Evolutionary conservation across 805 yeast genomes (phyloP).

Genomic region (Hanseniaspora nectarophila): DNA sequence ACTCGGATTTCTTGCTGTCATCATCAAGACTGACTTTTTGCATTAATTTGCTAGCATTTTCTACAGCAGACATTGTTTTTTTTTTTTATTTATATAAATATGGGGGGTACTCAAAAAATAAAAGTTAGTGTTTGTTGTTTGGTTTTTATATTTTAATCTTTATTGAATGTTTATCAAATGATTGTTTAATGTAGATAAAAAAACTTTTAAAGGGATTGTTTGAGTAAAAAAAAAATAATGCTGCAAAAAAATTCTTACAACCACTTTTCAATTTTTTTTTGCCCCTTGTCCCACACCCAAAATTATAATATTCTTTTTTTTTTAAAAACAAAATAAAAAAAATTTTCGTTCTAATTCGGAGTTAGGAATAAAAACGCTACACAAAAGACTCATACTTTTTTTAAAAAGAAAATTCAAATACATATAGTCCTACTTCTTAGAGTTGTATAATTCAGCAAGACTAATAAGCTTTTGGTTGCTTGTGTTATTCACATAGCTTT

Average conservation of each 20-base stretch:
- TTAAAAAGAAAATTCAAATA: too few species aligned
- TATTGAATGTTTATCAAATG: too few species aligned
- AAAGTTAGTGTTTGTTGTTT: background rate
- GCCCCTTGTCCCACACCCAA: too few species aligned
- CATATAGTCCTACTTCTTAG: background rate
- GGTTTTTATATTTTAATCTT: too few species aligned
- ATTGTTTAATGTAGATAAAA: too few species aligned
- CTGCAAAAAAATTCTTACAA: background rate
- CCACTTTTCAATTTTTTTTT: background rate
- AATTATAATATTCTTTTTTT: too few species aligned
- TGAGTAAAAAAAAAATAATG: too few species aligned
- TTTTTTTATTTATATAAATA: background rate
- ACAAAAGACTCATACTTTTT: background rate
- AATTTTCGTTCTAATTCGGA: too few species aligned
- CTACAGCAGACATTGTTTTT: slow-evolving; percentile 66
- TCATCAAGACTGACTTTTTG: slow-evolving; percentile 73
- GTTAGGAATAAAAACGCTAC: background rate
- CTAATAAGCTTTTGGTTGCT: background rate
- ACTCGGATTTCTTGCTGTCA: slow-evolving; percentile 52
- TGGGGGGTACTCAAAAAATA: background rate
- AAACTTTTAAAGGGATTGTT: background rate
- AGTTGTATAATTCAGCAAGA: background rate
- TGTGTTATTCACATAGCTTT: background rate
- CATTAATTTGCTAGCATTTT: slow-evolving; percentile 90
- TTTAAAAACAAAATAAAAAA: too few species aligned